A percentile compares a stretch with the other conserved stretches of the same genome.
These are phyloP conservation scores for Bimuria novae-zelandiae DNA, from an alignment of 2,329 filamentous ascomycete genomes.

Conservation along the genomic window DNA sequence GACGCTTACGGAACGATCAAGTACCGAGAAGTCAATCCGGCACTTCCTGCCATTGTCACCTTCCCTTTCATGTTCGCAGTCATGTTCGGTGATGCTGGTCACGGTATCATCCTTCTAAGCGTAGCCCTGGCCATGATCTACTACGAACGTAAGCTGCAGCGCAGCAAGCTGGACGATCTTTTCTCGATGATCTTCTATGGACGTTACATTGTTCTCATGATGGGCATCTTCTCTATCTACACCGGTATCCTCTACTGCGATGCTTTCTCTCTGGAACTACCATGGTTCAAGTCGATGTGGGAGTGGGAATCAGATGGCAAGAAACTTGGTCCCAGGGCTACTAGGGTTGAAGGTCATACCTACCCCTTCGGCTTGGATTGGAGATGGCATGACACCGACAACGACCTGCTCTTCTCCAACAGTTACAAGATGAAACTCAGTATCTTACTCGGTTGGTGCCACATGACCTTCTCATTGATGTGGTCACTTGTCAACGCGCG, in stretches of 20 bases:
- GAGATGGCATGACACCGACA: conserved; percentile 96
- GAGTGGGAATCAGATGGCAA: conserved; percentile 72
- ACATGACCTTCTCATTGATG: conserved; percentile 98
- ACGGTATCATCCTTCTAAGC: conserved; percentile 84
- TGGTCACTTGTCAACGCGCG: conserved; percentile 90
- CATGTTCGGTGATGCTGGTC: conserved; percentile 99
- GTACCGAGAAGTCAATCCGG: conserved; percentile 96
- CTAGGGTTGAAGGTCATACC: conserved; percentile 71
- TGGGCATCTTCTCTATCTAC: conserved; percentile 96
- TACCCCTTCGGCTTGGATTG: conserved; percentile 96
- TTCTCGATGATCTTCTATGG: conserved; percentile 99
- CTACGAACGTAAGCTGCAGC: conserved; percentile 81
- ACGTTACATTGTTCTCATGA: conserved; percentile 97
- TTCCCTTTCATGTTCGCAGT: conserved; percentile 99
- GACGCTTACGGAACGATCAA: conserved; percentile 98
- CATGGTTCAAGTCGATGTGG: conserved; percentile 89
- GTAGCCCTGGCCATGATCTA: conserved; percentile 93
- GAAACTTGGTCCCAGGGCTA: conserved; percentile 61
- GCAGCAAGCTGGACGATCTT: conserved; percentile 93
- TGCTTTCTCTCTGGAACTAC: conserved; percentile 90
- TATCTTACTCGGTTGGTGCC: conserved; percentile 94
- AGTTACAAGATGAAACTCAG: conserved; percentile 99
- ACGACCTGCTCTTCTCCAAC: conserved; percentile 94
- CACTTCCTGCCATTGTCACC: conserved; percentile 91
- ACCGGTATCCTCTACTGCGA: conserved; percentile 98